These are phyloP conservation scores for Annulohypoxylon truncatum DNA, from an alignment of 2,329 filamentous ascomycete species.

Conservation along the genomic window DNA sequence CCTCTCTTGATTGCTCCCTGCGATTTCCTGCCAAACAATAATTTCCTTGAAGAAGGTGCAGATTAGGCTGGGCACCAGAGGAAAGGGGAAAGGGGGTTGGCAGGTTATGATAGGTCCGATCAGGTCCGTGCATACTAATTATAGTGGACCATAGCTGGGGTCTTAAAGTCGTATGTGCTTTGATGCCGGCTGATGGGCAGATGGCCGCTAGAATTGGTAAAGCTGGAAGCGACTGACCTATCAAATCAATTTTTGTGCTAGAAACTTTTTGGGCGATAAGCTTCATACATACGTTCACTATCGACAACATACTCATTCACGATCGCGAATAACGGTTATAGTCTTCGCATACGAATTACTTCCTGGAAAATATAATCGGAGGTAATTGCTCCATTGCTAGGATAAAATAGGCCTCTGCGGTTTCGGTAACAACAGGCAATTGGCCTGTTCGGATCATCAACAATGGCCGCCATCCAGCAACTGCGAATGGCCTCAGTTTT, in stretches of 20 bases:
- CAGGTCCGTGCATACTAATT: conserved; percentile 36
- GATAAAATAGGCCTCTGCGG: not conserved
- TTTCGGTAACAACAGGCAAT: not conserved
- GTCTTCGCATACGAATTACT: not conserved
- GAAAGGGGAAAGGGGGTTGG: conserved; percentile 47
- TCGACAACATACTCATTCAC: conserved; percentile 5
- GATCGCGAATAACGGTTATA: not conserved
- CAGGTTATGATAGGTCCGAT: conserved; percentile 44
- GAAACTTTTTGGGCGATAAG: conserved; percentile 39
- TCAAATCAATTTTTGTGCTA: conserved; percentile 26
- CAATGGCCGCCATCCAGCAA: conserved; percentile 60
- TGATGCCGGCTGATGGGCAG: conserved; percentile 35
- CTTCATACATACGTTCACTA: conserved; percentile 1
- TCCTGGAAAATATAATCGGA: not conserved
- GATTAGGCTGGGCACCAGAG: conserved; percentile 32
- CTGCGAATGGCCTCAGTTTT: conserved; percentile 54
- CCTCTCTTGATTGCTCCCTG: conserved; percentile 49
- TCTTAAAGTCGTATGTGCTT: conserved; percentile 32
- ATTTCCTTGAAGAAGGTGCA: conserved; percentile 57
- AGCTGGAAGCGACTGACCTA: conserved; percentile 5
- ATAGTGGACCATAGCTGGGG: conserved; percentile 31
- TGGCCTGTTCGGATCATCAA: conserved; percentile 31
- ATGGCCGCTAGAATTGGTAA: conserved; percentile 21
- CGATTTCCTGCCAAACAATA: conserved; percentile 58
- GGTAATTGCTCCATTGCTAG: not conserved